phyloP scores from a whole-genome alignment of 2,329 filamentous ascomycete genomes.

The Xylariales sp. region DNA sequence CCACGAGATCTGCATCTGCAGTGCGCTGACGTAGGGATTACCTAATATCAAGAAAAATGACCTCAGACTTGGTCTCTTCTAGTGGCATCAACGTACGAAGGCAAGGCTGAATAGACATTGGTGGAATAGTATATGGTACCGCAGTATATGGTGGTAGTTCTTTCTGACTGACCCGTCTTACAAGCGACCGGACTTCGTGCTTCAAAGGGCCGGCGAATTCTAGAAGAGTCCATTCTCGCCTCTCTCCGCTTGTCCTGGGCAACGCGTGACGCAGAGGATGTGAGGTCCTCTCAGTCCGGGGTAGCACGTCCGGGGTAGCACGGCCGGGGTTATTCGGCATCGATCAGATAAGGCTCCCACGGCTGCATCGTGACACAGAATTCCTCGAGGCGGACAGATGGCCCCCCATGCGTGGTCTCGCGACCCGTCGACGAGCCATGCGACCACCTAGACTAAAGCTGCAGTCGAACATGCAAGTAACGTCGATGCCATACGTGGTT shows the following conservation, averaged over 20 bases:
- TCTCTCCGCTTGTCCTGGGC: not conserved
- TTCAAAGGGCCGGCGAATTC: not conserved
- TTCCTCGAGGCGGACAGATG: not conserved
- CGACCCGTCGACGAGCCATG: not conserved
- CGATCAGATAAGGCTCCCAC: not conserved
- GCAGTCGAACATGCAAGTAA: slow-evolving; percentile 1
- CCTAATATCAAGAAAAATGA: too few relatives aligned
- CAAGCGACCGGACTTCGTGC: too few relatives aligned
- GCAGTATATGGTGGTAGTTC: too few relatives aligned
- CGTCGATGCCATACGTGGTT: not conserved
- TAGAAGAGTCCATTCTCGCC: not conserved
- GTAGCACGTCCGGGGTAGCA: not conserved
- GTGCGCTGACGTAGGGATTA: too few relatives aligned
- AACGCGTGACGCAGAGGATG: not conserved
- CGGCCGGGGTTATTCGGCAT: not conserved
- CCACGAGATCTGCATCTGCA: too few relatives aligned
- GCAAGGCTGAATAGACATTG: too few relatives aligned
- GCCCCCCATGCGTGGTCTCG: not conserved
- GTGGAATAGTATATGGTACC: too few relatives aligned
- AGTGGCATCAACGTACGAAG: too few relatives aligned
- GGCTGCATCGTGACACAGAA: not conserved
- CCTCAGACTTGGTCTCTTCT: too few relatives aligned
- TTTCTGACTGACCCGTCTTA: too few relatives aligned
- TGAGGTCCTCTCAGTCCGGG: not conserved
- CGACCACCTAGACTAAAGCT: not conserved